A percentile compares a stretch with the other conserved stretches of the same genome.
These are phyloP conservation scores for Solanum hybrid DNA, from an alignment of 305 asterid species.

Conservation along the genomic window DNA sequence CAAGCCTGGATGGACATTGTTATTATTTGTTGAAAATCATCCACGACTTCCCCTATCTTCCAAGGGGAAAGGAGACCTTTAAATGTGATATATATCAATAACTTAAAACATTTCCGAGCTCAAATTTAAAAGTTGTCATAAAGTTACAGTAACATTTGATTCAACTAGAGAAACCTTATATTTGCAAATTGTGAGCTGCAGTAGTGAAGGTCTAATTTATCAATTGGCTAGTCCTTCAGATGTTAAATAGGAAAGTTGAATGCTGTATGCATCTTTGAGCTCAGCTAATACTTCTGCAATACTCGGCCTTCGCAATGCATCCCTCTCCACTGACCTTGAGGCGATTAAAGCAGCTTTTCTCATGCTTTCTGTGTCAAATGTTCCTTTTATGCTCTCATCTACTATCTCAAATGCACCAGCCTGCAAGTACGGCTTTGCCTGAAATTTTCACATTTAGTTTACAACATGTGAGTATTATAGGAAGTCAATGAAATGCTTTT, in stretches of 20 bases:
- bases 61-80: neutral
- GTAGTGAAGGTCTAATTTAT: neutral
- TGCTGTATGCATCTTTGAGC: conserved; percentile 69
- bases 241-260: conserved; percentile 71
- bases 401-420: conserved; percentile 92
- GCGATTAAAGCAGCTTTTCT: conserved; percentile 72
- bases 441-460: conserved; percentile 16
- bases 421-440: conserved; percentile 96
- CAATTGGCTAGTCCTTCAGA: conserved; percentile 30
- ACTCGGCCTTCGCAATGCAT: conserved; percentile 65
- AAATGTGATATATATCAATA: neutral
- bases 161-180: neutral
- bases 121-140: neutral
- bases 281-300: conserved; percentile 64
- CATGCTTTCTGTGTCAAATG: conserved; percentile 77
- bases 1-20: conserved; percentile 11
- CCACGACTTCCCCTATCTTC: neutral
- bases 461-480: neutral
- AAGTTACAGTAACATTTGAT: neutral
- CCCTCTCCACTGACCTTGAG: conserved; percentile 83
- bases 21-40: conserved; percentile 12
- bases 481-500: neutral
- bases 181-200: neutral
- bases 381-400: conserved; percentile 72
- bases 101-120: neutral